Evolutionary conservation across 495 filamentous ascomycete genomes (phyloP).

Genomic region (Ramalina intermedia): DNA sequence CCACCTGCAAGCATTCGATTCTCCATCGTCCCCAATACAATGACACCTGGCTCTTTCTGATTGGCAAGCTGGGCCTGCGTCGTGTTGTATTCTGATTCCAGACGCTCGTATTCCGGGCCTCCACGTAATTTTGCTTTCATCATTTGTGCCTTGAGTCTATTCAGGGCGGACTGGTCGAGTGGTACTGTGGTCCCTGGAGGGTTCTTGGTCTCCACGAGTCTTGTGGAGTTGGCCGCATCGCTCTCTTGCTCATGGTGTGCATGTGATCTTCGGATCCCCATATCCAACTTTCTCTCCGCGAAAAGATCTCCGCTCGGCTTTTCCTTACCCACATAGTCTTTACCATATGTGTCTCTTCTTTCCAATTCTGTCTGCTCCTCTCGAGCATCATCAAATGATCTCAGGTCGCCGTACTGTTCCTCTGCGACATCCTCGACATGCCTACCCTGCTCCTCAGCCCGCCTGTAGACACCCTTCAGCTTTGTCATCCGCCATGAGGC

Average conservation of each 20-base stretch:
- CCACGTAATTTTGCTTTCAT: constrained; percentile 83
- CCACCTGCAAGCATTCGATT: constrained; percentile 72
- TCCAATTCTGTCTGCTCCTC: constrained; percentile 93
- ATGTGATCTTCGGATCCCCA: constrained; percentile 18
- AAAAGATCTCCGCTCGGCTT: constrained; percentile 83
- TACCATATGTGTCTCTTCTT: constrained; percentile 67
- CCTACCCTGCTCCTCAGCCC: constrained; percentile 56
- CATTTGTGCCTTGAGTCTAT: constrained; percentile 79
- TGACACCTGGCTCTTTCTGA: constrained; percentile 44
- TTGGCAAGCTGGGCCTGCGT: constrained; percentile 49
- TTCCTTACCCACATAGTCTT: constrained; percentile 72
- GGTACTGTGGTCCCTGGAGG: constrained; percentile 28
- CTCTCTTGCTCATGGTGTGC: no score
- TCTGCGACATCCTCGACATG: constrained; percentile 66
- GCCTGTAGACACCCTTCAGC: constrained; percentile 70
- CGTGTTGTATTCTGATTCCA: constrained; percentile 75
- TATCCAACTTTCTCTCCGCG: constrained; percentile 50
- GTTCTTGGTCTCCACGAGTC: constrained; percentile 24
- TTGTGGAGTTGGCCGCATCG: constrained; percentile 28
- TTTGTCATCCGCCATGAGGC: constrained; percentile 94
- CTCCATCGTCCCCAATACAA: constrained; percentile 77
- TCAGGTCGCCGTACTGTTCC: constrained; percentile 67
- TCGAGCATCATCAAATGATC: constrained; percentile 80
- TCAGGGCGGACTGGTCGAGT: constrained; percentile 66
- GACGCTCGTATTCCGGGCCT: constrained; percentile 52